These are phyloP conservation scores for Aureobasidium uvarum DNA, from an alignment of 2,329 filamentous ascomycete species.

Conservation along the genomic window DNA sequence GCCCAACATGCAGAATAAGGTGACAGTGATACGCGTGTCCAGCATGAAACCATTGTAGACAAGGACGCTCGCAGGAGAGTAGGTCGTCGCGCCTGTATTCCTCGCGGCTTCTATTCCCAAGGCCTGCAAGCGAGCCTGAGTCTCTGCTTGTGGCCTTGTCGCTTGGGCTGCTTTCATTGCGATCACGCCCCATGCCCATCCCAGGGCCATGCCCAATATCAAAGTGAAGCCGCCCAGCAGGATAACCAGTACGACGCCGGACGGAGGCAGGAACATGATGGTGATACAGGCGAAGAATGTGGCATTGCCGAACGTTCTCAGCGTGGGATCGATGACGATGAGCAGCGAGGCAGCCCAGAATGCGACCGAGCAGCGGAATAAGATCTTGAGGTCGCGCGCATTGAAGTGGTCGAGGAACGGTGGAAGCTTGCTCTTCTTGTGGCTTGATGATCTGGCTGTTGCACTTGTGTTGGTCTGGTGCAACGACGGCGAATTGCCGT, in stretches of 20 bases:
- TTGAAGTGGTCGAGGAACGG: constrained; percentile 28
- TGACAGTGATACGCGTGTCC: constrained; percentile 25
- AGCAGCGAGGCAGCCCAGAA: constrained; percentile 24
- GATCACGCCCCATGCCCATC: constrained; percentile 27
- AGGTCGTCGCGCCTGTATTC: constrained; percentile 5
- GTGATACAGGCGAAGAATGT: constrained; percentile 24
- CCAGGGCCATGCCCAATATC: constrained; percentile 26
- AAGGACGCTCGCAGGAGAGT: constrained; percentile 4
- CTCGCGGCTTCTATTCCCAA: not conserved
- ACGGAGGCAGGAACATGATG: constrained; percentile 25
- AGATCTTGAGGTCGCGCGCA: constrained; percentile 27
- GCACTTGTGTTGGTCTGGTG: constrained; percentile 14
- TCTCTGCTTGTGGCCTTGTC: constrained; percentile 21
- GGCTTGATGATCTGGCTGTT: not conserved
- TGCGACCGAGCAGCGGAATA: constrained; percentile 26
- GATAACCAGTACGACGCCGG: constrained; percentile 22
- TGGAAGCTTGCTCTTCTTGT: constrained; percentile 22
- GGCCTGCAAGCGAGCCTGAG: not conserved
- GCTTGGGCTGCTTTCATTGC: constrained; percentile 25
- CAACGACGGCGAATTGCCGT: not conserved
- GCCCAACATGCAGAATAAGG: constrained; percentile 28
- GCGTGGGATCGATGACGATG: constrained; percentile 23
- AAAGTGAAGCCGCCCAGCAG: constrained; percentile 20
- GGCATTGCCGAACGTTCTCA: constrained; percentile 23
- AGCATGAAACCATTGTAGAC: constrained; percentile 26